phyloP scores from a whole-genome alignment of 108 stramenopile genomes.

The Skeletonema costatum region DNA sequence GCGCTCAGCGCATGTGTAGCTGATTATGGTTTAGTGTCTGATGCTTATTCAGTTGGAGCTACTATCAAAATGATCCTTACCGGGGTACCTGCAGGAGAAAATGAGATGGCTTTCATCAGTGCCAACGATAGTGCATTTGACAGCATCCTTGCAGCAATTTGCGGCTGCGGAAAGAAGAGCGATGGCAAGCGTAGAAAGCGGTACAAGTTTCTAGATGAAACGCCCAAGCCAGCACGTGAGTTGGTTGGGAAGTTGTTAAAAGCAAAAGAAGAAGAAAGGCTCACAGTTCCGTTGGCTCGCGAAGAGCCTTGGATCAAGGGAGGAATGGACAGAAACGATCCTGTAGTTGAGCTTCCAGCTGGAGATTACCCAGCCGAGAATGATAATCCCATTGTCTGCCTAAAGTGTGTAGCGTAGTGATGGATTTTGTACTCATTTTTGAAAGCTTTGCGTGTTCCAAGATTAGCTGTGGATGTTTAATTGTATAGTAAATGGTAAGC shows the following conservation, averaged over 20 bases:
- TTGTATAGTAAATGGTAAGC: too few relatives aligned
- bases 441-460: too few relatives aligned
- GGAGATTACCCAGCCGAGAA: constrained; percentile 67
- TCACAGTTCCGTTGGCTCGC: constrained; percentile 79
- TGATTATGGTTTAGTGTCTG: constrained; percentile 86
- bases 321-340: constrained; percentile 28
- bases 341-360: constrained; percentile 41
- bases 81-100: constrained; percentile 75
- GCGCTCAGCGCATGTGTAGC: constrained; percentile 72
- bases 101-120: constrained; percentile 31
- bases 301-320: constrained; percentile 80
- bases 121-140: constrained; percentile 6
- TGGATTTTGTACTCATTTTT: neutral
- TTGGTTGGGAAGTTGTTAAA: constrained; percentile 65
- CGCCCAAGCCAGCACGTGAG: constrained; percentile 68
- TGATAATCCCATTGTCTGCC: constrained; percentile 72
- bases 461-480: too few relatives aligned
- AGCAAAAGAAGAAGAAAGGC: constrained; percentile 65
- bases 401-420: constrained; percentile 35
- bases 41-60: constrained; percentile 82
- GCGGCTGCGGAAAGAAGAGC: constrained; percentile 27
- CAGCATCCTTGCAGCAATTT: constrained; percentile 17
- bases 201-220: constrained; percentile 49
- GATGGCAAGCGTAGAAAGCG: constrained; percentile 16
- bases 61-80: constrained; percentile 77